Evolutionary conservation across 1,139 yeast genomes (phyloP).

Genomic region (Nakaseomyces uthaithaninus): DNA sequence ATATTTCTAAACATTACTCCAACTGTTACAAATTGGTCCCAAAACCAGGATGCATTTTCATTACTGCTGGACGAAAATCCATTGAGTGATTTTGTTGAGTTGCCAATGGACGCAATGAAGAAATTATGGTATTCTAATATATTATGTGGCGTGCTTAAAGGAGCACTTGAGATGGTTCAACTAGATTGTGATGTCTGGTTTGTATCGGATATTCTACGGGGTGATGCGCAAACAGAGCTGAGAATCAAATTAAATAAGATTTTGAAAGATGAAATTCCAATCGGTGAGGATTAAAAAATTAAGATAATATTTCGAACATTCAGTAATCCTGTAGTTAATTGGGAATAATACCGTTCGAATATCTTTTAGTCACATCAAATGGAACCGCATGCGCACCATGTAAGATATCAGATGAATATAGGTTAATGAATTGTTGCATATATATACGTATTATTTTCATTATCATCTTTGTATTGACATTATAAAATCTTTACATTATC

Average conservation of each 20-base stretch:
- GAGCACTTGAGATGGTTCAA: conserved; percentile 94
- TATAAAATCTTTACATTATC: no score
- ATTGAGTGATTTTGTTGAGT: conserved; percentile 87
- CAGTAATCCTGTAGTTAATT: no score
- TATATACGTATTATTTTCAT: no score
- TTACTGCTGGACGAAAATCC: conserved; percentile 79
- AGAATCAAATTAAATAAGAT: conserved; percentile 62
- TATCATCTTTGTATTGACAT: no score
- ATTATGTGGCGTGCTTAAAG: conserved; percentile 80
- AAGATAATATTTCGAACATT: no score
- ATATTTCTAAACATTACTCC: conserved; percentile 82
- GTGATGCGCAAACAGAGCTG: conserved; percentile 76
- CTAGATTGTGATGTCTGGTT: conserved; percentile 80
- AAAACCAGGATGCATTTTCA: conserved; percentile 67
- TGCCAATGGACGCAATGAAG: conserved; percentile 64
- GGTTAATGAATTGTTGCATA: no score
- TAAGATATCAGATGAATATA: no score
- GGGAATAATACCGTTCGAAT: no score
- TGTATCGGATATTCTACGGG: conserved; percentile 72
- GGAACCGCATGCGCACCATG: no score
- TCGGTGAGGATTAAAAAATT: conserved; percentile 75
- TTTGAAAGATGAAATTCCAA: conserved; percentile 90
- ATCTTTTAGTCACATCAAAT: no score
- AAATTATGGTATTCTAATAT: conserved; percentile 91
- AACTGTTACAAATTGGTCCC: conserved; percentile 63